Evolutionary conservation across 2,329 filamentous ascomycete species (phyloP).

Genomic region (Leptographium wingfieldii): DNA sequence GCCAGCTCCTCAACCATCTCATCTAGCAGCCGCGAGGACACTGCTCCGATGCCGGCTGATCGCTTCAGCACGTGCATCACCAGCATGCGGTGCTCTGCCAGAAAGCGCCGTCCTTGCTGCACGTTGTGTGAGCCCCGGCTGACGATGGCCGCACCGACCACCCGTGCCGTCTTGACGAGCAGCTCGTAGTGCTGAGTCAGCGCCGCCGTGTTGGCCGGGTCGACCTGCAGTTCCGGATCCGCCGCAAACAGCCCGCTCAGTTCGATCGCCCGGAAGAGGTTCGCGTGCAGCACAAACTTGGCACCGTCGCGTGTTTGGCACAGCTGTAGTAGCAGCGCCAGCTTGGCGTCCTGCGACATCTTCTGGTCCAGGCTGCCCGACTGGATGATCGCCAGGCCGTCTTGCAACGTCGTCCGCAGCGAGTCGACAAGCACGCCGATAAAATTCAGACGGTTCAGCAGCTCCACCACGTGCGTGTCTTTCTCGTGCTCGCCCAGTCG

Average conservation of each 20-base stretch:
- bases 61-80: slow-evolving; percentile 86
- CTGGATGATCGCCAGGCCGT: slow-evolving; percentile 41
- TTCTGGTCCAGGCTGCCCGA: slow-evolving; percentile 26
- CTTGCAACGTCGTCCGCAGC: slow-evolving; percentile 61
- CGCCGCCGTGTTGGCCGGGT: slow-evolving; percentile 45
- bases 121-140: slow-evolving; percentile 74
- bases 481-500: slow-evolving; percentile 59
- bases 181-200: slow-evolving; percentile 75
- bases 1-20: slow-evolving; percentile 63
- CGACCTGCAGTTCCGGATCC: slow-evolving; percentile 82
- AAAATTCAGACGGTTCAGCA: slow-evolving; percentile 78
- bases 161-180: slow-evolving; percentile 65
- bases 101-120: slow-evolving; percentile 64
- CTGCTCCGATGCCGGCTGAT: slow-evolving; percentile 54
- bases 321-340: slow-evolving; percentile 72
- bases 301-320: slow-evolving; percentile 78
- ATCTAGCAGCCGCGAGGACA: slow-evolving; percentile 26
- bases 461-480: slow-evolving; percentile 63
- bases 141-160: slow-evolving; percentile 72
- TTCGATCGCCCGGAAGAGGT: slow-evolving; percentile 70
- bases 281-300: slow-evolving; percentile 74
- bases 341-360: slow-evolving; percentile 53
- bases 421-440: slow-evolving; percentile 82
- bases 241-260: slow-evolving; percentile 76
- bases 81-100: slow-evolving; percentile 69